Percentiles rank a stretch among this genome's conserved stretches.
These are phyloP conservation scores for Acer negundo DNA, from an alignment of 345 rosid genomes.

Conservation along the genomic window DNA sequence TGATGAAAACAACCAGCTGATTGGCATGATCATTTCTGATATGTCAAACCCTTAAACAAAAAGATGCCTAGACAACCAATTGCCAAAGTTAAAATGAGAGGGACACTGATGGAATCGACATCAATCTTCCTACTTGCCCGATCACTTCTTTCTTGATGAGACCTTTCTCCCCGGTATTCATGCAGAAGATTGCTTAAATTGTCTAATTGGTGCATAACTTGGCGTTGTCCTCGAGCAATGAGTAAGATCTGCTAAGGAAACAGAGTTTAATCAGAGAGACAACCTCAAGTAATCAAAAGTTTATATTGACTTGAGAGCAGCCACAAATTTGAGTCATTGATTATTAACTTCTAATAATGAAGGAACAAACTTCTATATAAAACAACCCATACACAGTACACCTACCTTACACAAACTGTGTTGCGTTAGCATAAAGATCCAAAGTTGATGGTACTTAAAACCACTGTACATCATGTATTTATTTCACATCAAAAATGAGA, in stretches of 20 bases:
- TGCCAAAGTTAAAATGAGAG: slow-evolving; percentile 64
- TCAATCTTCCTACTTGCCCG: slow-evolving; percentile 33
- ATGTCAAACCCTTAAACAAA: slow-evolving; percentile 39
- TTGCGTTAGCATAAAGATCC: not conserved
- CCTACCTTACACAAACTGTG: not conserved
- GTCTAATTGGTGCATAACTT: slow-evolving; percentile 85
- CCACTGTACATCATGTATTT: not conserved
- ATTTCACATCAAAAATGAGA: not conserved
- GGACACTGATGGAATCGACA: slow-evolving; percentile 36
- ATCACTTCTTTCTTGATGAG: slow-evolving; percentile 53
- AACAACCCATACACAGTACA: not conserved
- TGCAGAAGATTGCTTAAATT: slow-evolving; percentile 73
- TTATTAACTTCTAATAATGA: not conserved
- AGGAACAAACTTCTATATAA: not conserved
- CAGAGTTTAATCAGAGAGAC: not conserved
- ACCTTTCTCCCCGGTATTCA: slow-evolving; percentile 65
- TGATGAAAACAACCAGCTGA: not conserved
- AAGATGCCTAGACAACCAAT: slow-evolving; percentile 62
- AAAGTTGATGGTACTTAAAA: not conserved
- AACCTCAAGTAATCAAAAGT: not conserved
- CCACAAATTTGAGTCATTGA: not conserved
- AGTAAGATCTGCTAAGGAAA: slow-evolving; percentile 51
- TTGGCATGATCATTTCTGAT: slow-evolving; percentile 31
- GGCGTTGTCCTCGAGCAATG: slow-evolving; percentile 79
- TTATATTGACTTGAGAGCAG: not conserved